A percentile compares a stretch with the other conserved stretches of the same genome.
Conservation (phyloP, 176 grass and related monocot species). For the Oryza longistaminata region DNA sequence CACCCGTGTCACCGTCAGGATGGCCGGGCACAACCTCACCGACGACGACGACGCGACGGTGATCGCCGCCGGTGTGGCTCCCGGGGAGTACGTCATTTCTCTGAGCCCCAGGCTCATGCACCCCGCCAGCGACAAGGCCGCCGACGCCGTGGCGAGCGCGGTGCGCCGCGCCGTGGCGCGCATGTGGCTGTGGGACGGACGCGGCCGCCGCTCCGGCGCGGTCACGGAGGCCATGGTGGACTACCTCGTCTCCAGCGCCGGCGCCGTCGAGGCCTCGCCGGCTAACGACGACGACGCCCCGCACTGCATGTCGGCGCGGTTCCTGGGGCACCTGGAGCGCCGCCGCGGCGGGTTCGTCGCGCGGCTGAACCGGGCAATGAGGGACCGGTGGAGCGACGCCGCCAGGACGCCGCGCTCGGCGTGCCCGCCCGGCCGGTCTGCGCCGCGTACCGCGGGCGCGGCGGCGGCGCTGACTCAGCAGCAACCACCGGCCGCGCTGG, state of each 20-base stretch:
- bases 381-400: slow-evolving; percentile 59
- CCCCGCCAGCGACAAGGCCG: background rate
- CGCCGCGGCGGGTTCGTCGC: slow-evolving; percentile 53
- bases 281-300: background rate
- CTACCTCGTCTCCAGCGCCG: slow-evolving; percentile 39
- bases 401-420: slow-evolving; percentile 50
- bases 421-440: slow-evolving; percentile 22
- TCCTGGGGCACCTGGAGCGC: slow-evolving; percentile 55
- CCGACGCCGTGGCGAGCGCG: slow-evolving; percentile 29
- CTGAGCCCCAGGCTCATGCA: slow-evolving; percentile 51
- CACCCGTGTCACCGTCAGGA: slow-evolving; percentile 48
- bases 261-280: background rate
- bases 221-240: slow-evolving; percentile 57
- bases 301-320: slow-evolving; percentile 34
- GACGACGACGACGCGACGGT: slow-evolving; percentile 15
- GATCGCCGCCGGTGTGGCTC: background rate
- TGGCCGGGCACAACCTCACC: slow-evolving; percentile 45
- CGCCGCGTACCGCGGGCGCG: slow-evolving; percentile 27
- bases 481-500: background rate
- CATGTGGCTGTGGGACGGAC: slow-evolving; percentile 71
- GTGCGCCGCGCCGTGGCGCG: slow-evolving; percentile 57
- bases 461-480: background rate
- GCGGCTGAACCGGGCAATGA: slow-evolving; percentile 73
- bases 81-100: slow-evolving; percentile 47
- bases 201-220: slow-evolving; percentile 33